Evolutionary conservation across 768 basidiomycete genomes (phyloP).

Genomic region (Tulasnella sp.): DNA sequence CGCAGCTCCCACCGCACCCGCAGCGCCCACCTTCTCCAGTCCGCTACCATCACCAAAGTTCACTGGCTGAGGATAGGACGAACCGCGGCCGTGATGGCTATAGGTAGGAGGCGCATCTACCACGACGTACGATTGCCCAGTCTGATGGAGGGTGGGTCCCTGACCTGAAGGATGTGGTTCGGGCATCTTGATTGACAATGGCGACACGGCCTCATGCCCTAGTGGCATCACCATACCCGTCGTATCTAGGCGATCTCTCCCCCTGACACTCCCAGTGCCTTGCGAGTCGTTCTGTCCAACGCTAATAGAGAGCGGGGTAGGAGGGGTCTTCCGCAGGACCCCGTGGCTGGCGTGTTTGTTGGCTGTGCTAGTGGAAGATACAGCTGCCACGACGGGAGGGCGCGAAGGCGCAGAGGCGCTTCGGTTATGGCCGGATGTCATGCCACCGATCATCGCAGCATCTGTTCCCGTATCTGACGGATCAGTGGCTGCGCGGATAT

Average conservation of each 20-base stretch:
- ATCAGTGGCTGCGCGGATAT: slow-evolving; percentile 2
- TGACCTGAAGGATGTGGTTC: background rate
- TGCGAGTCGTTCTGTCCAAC: background rate
- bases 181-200: background rate
- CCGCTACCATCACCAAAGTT: background rate
- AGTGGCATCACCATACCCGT: background rate
- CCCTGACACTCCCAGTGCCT: background rate
- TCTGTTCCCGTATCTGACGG: slow-evolving; percentile 1
- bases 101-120: no score
- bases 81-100: no score
- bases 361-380: no score
- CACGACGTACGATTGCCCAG: background rate
- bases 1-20: background rate
- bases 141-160: background rate
- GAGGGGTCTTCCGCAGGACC: background rate
- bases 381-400: no score
- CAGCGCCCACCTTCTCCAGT: background rate
- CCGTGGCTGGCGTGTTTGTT: background rate
- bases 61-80: background rate
- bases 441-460: background rate
- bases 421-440: background rate
- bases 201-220: background rate
- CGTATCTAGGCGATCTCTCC: background rate
- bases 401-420: background rate
- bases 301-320: background rate